Conservation (phyloP, 2,329 filamentous ascomycete species). For the Neonectria punicea region DNA sequence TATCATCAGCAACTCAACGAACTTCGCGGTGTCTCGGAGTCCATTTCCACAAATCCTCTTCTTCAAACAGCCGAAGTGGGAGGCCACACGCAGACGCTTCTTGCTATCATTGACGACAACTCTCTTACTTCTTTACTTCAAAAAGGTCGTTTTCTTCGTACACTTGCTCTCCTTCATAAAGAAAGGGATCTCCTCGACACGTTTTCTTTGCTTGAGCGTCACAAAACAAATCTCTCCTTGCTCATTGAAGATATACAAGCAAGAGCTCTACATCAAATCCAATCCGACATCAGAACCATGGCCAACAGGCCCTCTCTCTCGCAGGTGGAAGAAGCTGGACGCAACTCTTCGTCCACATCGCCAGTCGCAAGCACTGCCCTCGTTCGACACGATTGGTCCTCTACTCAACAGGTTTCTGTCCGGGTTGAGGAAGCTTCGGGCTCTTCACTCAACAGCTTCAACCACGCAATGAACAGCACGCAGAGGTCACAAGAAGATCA, state of each 20-base stretch:
- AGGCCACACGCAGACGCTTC: constrained; percentile 21
- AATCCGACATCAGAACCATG: constrained; percentile 14
- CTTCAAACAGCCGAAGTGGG: constrained; percentile 37
- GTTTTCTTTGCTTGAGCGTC: constrained; percentile 29
- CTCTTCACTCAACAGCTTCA: not conserved
- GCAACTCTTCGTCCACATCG: not conserved
- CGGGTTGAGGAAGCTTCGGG: too few species aligned
- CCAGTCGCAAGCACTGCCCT: not conserved
- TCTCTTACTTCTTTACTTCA: not conserved
- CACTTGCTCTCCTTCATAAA: not conserved
- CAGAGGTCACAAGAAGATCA: not conserved
- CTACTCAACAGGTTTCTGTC: not conserved
- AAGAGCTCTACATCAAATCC: constrained; percentile 51
- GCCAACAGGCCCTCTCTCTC: not conserved
- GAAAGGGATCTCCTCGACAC: constrained; percentile 32
- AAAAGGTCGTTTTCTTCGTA: not conserved
- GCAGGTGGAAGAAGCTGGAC: not conserved
- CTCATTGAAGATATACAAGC: constrained; percentile 43
- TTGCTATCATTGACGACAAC: constrained; percentile 27
- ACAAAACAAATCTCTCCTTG: constrained; percentile 29
- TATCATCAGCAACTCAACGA: constrained; percentile 38
- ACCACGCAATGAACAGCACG: not conserved
- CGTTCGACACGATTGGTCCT: not conserved
- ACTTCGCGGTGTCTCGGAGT: constrained; percentile 28
- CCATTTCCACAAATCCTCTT: constrained; percentile 35